Evolutionary conservation across 73 alveolate genomes (phyloP).

Genomic region (Paramecium biaurelia): DNA sequence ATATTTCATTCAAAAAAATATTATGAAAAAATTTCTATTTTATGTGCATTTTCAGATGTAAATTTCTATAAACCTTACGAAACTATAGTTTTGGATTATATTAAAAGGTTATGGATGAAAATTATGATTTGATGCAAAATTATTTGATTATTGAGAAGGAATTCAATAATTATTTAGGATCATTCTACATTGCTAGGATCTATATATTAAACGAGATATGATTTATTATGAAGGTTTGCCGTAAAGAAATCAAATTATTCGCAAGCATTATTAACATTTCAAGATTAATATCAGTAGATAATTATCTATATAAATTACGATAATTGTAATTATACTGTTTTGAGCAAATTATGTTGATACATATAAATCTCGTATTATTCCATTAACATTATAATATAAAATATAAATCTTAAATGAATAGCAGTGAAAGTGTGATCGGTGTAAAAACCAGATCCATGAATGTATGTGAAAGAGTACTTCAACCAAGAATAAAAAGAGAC

Average conservation of each 20-base stretch:
- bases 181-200: not conserved
- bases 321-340: not conserved
- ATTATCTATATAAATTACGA: not conserved
- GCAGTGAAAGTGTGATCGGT: slow-evolving; percentile 1
- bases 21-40: not conserved
- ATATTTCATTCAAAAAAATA: not conserved
- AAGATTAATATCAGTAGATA: not conserved
- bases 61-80: not conserved
- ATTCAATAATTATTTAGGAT: not conserved
- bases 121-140: not conserved
- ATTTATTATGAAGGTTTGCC: not conserved
- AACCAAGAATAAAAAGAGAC: slow-evolving; percentile 17
- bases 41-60: not conserved
- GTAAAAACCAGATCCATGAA: slow-evolving; percentile 10
- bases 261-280: not conserved
- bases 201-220: not conserved
- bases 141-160: not conserved
- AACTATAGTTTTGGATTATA: not conserved
- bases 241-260: not conserved
- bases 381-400: not conserved
- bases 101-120: not conserved
- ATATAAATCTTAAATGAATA: not conserved
- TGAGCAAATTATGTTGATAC: not conserved
- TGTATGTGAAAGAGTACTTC: not conserved
- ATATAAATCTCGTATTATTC: not conserved